Base-by-base conservation (phyloP, 2,329 filamentous ascomycete genomes). In the Ramularia collo-cygni region DNA sequence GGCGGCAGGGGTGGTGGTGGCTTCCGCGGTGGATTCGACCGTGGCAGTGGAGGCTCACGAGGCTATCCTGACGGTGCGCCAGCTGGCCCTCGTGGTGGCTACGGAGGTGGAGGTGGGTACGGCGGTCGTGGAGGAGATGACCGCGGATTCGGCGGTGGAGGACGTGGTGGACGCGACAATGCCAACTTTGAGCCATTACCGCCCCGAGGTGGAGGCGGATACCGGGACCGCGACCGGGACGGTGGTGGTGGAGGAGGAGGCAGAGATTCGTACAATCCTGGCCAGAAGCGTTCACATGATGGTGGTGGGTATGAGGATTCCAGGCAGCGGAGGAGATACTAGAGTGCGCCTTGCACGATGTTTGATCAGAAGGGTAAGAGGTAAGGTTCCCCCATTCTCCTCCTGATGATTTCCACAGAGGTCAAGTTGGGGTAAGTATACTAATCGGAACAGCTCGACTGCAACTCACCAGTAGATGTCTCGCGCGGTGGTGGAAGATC, bases 101-200 rank as follows among this genome's bases (percentile, higher is more conserved):
- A 65, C 28, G 53, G 59, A 12, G 54, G 58, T 10, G 41, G 53
- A 24, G 54, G 53, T 33, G 53, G 56, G 5, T 47, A 50, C 33
- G 65, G 63, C 32, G 60, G 62, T 35, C 55, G 64, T 33, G 53
- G 63, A 14, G 51, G 57, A 30, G 55, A 56, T 7, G 43, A 44
- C 21, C 46, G 53, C 21, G 43, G 43, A n/a, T 51, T 50, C 28
- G 55, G 55, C 16, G 61, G 66, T 32, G 63, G 63, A 33, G 61
- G 64, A 27, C 56, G 55, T 31, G 67, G 70, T 51, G 64, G 74
- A 44, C 71, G 75, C 42, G 82, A 78, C 41, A 85, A 85, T 51
- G 85, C 85, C 68, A 92, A 93, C 66, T 83, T 83, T 64, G 87
- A 93, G 62, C 86, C 85, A 46, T 77, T 92, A 60, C 81, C 83